Evolutionary conservation across 495 filamentous ascomycete species (phyloP).

Genomic region (Penicillium herquei): DNA sequence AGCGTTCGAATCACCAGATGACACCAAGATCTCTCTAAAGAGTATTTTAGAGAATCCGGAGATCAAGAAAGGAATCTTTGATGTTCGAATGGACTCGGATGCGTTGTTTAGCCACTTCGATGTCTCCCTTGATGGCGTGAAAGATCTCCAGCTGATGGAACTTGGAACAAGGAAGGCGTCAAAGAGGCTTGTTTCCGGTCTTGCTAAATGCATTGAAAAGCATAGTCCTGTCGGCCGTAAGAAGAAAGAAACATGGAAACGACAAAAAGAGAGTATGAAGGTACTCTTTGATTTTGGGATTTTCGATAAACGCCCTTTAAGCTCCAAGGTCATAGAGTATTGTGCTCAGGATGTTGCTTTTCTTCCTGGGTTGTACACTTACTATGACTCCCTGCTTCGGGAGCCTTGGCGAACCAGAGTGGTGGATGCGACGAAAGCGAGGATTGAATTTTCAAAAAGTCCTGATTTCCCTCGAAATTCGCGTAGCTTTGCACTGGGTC

Average conservation of each 20-base stretch:
- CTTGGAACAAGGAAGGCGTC: constrained; percentile 30
- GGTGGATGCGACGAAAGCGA: too few relatives aligned
- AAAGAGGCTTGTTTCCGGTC: constrained; percentile 30
- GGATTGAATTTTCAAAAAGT: too few relatives aligned
- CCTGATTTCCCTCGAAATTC: too few relatives aligned
- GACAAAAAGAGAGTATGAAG: constrained; percentile 29
- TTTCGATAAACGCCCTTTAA: not conserved
- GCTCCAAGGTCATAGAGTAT: not conserved
- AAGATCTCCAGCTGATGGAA: constrained; percentile 60
- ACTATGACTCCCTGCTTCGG: too few relatives aligned
- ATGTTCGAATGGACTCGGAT: constrained; percentile 52
- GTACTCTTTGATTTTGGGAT: not conserved
- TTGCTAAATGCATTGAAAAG: constrained; percentile 46
- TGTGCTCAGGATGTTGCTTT: not conserved
- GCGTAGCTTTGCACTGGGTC: too few relatives aligned
- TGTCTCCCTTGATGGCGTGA: constrained; percentile 36
- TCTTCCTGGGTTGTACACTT: not conserved
- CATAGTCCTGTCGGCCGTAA: constrained; percentile 20
- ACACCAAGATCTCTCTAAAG: constrained; percentile 40
- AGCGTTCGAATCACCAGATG: constrained; percentile 42
- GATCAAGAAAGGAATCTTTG: constrained; percentile 36
- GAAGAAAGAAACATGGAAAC: constrained; percentile 32
- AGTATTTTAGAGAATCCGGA: constrained; percentile 46
- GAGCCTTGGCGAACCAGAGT: too few relatives aligned
- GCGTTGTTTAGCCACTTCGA: constrained; percentile 48